Evolutionary conservation across 768 basidiomycete genomes (phyloP).

Genomic region (Leccinellum albellum): DNA sequence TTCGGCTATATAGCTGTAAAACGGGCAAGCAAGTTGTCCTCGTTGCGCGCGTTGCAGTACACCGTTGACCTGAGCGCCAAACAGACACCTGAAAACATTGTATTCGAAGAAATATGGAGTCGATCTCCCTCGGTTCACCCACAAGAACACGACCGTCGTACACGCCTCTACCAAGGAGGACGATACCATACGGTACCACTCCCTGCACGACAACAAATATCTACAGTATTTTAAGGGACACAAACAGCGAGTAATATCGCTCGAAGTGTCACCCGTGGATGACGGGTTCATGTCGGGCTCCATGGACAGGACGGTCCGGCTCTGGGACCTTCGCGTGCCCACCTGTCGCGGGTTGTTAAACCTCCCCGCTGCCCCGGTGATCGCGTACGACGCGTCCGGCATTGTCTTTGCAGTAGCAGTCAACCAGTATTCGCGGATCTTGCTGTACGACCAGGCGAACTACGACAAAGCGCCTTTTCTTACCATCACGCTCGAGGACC

Average conservation of each 20-base stretch:
- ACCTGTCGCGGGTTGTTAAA: slow-evolving; percentile 75
- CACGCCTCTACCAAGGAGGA: slow-evolving; percentile 95
- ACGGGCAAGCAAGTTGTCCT: slow-evolving; percentile 82
- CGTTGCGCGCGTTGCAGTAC: slow-evolving; percentile 14
- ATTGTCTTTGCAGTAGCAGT: slow-evolving; percentile 84
- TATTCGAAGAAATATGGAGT: slow-evolving; percentile 97
- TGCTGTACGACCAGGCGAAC: slow-evolving; percentile 81
- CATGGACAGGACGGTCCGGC: slow-evolving; percentile 87
- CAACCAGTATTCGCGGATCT: slow-evolving; percentile 76
- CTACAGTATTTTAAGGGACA: slow-evolving; percentile 95
- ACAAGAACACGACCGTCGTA: slow-evolving; percentile 79
- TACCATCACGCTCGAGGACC: slow-evolving; percentile 78
- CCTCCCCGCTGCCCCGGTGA: slow-evolving; percentile 69
- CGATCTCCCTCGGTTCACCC: slow-evolving; percentile 91
- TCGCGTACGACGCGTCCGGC: slow-evolving; percentile 81
- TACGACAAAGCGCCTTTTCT: slow-evolving; percentile 93
- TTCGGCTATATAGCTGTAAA: slow-evolving; percentile 84
- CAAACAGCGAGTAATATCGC: slow-evolving; percentile 80
- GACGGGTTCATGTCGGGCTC: slow-evolving; percentile 96
- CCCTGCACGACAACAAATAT: slow-evolving; percentile 94
- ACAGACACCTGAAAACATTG: slow-evolving; percentile 69
- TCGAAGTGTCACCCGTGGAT: slow-evolving; percentile 89
- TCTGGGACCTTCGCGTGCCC: slow-evolving; percentile 90
- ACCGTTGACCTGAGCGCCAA: slow-evolving; percentile 26
- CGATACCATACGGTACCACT: slow-evolving; percentile 92